Evolutionary conservation across 2,329 filamentous ascomycete species (phyloP).

Genomic region (Aspergillus phoenicis): DNA sequence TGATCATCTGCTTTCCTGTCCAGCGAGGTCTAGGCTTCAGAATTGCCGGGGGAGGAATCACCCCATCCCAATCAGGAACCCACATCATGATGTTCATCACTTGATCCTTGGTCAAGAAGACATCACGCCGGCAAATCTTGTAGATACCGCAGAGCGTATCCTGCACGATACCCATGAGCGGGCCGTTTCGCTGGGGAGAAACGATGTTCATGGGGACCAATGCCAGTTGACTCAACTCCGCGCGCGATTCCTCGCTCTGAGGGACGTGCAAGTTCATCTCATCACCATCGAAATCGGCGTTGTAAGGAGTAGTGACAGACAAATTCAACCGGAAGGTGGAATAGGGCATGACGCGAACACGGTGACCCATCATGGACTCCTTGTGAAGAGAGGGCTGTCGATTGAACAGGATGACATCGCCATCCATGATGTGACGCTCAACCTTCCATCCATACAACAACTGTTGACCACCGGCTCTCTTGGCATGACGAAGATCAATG

Average conservation of each 20-base stretch:
- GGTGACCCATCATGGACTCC: constrained; percentile 99
- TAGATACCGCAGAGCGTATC: constrained; percentile 95
- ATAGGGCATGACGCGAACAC: constrained; percentile 96
- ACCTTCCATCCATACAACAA: constrained; percentile 98
- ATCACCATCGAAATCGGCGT: constrained; percentile 99
- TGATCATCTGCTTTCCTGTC: constrained; percentile 98
- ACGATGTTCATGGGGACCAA: constrained; percentile 99
- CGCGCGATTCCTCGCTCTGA: constrained; percentile 93
- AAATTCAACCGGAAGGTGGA: constrained; percentile 97
- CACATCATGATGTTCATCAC: constrained; percentile 98
- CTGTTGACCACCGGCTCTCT: constrained; percentile 76
- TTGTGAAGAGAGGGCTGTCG: constrained; percentile 99
- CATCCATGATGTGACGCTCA: constrained; percentile 92
- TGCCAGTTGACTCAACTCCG: constrained; percentile 90
- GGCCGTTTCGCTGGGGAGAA: constrained; percentile 93
- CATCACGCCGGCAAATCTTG: constrained; percentile 92
- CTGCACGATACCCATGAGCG: constrained; percentile 99
- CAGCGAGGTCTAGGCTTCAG: constrained; percentile 88
- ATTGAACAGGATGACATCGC: constrained; percentile 99
- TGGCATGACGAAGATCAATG: constrained; percentile 92
- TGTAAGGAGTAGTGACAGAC: constrained; percentile 97
- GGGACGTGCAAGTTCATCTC: constrained; percentile 99
- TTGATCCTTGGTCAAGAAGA: constrained; percentile 84
- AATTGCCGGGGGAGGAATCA: constrained; percentile 91
- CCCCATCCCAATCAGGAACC: constrained; percentile 96